Percentiles rank a stretch among this genome's conserved stretches.
phyloP scores from a whole-genome alignment of 1,284 basidiomycete genomes.

The Stygiomarasmius scandens region DNA sequence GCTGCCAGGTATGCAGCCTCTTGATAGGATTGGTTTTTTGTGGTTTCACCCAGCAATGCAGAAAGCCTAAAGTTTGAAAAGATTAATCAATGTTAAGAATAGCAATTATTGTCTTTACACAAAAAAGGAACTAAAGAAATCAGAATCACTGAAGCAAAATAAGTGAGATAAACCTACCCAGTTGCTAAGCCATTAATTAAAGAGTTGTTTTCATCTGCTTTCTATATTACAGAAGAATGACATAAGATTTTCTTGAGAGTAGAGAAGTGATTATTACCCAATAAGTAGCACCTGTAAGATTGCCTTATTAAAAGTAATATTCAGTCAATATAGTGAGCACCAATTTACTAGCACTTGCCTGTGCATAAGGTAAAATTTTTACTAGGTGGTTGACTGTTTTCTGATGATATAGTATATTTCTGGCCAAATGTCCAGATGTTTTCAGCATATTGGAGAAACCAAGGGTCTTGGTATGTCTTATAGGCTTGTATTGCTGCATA shows the following conservation, averaged over 20 bases:
- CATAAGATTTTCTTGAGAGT: no score
- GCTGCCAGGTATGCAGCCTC: constrained; percentile 10
- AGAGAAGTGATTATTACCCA: no score
- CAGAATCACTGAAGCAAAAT: neutral
- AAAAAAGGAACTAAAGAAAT: constrained; percentile 1
- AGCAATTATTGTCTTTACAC: neutral
- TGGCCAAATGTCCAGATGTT: constrained; percentile 1
- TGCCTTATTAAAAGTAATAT: neutral
- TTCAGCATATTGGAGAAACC: neutral
- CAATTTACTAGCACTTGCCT: no score
- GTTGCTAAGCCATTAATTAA: constrained; percentile 1
- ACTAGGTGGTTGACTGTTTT: neutral
- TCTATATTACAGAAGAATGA: no score
- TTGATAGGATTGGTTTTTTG: constrained; percentile 11
- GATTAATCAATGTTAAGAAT: neutral
- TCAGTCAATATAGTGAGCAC: neutral
- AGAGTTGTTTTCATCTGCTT: no score
- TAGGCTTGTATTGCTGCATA: constrained; percentile 11
- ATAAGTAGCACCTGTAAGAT: no score
- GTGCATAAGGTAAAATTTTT: constrained; percentile 5
- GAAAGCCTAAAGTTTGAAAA: constrained; percentile 13
- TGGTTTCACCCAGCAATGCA: constrained; percentile 12
- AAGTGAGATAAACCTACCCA: neutral
- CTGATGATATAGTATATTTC: constrained; percentile 4
- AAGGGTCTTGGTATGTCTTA: constrained; percentile 7